Evolutionary conservation across 148 eudicot genomes (phyloP).

Genomic region (Nepenthes mirabilis): DNA sequence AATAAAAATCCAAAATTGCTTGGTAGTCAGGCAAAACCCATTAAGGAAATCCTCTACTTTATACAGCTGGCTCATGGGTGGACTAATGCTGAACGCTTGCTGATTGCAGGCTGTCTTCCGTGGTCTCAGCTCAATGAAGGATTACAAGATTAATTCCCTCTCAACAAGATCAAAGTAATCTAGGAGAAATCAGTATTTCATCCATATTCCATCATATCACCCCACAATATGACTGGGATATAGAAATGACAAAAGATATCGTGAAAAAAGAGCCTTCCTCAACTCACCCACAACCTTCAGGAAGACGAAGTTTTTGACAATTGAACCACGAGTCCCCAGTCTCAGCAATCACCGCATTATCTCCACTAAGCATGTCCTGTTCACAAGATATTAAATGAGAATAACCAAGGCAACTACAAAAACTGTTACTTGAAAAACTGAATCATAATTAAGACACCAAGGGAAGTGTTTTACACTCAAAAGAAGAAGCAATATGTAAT

Average conservation of each 20-base stretch:
- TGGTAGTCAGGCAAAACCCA: too few species aligned
- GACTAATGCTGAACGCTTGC: too few species aligned
- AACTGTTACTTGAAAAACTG: not conserved
- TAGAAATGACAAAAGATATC: not conserved
- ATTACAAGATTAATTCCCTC: too few species aligned
- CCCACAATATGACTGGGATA: too few species aligned
- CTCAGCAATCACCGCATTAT: constrained; percentile 62
- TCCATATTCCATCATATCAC: too few species aligned
- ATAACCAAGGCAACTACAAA: not conserved
- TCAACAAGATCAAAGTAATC: too few species aligned
- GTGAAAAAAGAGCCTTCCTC: not conserved
- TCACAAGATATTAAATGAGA: constrained; percentile 7
- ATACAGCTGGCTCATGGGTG: too few species aligned
- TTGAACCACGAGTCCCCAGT: constrained; percentile 85
- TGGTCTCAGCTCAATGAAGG: too few species aligned
- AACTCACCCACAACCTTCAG: constrained; percentile 69
- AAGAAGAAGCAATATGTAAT: not conserved
- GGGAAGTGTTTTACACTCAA: not conserved
- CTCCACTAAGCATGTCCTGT: constrained; percentile 68
- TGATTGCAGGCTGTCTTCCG: too few species aligned
- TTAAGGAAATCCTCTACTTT: too few species aligned
- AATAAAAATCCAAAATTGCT: not conserved
- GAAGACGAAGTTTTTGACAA: constrained; percentile 71
- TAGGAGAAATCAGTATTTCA: too few species aligned
- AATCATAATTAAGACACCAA: not conserved